Evolutionary conservation across 345 rosid species (phyloP).

Genomic region (Eucalyptus decipiens): DNA sequence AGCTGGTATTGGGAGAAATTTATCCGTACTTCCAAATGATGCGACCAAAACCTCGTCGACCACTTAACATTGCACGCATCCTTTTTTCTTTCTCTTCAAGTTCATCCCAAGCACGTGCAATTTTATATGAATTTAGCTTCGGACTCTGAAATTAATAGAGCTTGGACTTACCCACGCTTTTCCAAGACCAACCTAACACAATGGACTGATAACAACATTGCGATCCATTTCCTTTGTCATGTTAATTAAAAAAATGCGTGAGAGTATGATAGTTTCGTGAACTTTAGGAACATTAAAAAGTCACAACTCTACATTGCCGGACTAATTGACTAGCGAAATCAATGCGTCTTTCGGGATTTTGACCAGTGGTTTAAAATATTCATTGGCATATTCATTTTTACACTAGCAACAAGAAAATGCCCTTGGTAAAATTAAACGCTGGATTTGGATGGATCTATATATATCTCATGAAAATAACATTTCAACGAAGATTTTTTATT

Average conservation of each 20-base stretch:
- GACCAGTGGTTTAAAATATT: background rate
- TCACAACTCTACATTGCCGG: background rate
- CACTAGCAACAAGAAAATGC: background rate
- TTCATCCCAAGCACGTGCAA: background rate
- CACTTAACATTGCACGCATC: background rate
- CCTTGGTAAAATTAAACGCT: background rate
- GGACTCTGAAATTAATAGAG: background rate
- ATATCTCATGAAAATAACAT: background rate
- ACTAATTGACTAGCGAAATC: background rate
- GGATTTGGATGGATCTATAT: background rate
- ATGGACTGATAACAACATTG: background rate
- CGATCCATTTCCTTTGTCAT: background rate
- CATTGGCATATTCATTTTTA: background rate
- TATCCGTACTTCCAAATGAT: background rate
- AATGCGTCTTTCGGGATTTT: background rate
- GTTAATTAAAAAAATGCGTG: background rate
- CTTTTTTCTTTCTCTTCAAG: background rate
- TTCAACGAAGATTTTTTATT: background rate
- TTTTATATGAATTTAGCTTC: background rate
- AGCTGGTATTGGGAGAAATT: background rate
- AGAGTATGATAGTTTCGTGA: background rate
- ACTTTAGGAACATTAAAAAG: background rate
- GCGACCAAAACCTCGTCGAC: background rate
- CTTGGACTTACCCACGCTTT: background rate
- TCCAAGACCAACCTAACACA: background rate